Evolutionary conservation across 805 yeast genomes (phyloP), one percentile per base, ranked within the genome.

Genomic region (Sugiyamaella marilandica): DNA sequence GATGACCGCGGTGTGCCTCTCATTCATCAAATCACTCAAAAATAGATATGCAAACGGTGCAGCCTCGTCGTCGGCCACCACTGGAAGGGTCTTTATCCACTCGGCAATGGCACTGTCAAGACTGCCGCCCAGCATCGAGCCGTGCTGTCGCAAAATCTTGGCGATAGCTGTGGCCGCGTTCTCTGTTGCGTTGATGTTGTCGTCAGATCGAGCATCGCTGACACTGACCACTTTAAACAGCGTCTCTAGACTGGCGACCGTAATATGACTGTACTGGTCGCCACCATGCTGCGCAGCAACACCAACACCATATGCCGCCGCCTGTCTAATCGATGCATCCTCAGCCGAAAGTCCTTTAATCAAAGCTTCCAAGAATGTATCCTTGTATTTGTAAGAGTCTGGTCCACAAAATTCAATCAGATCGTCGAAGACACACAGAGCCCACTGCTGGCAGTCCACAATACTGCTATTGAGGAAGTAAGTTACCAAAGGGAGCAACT

Each of bases 171-270:
- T 79, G 54, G 84, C 75, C 10, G 89, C 84, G 63, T 85, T 86
- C 68, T 94, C 99, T 1, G 97, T 90, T 4, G 97, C 95, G 52
- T 79, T 78, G 39, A 87, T 69, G 63, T 89, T 89, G 53, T 87
- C 96, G 41, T 87, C 95, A n/a, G 83, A 80, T 57, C 87, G 82
- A 2, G 96, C 84, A 59, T 88, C 95, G 7, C 96, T 90, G 21
- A 82, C 81, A 37, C 81, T 74, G 16, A 85, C 79, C 70, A 89
- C 79, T 59, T 83, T 83, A 62, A 85, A 78, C 68, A 94, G 76
- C 16, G 88, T 82, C 57, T 83, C 88, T 58, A 92, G 72, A n/a
- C 89, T 78, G 8, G 84, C 80, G 26, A 87, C 66, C 50, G 85
- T 80, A 51, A 85, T 78, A 33, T 84, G 83, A 19, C 76, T 75